Evolutionary conservation across 148 eudicot genomes (phyloP).

Genomic region (Rhododendron griersonianum): DNA sequence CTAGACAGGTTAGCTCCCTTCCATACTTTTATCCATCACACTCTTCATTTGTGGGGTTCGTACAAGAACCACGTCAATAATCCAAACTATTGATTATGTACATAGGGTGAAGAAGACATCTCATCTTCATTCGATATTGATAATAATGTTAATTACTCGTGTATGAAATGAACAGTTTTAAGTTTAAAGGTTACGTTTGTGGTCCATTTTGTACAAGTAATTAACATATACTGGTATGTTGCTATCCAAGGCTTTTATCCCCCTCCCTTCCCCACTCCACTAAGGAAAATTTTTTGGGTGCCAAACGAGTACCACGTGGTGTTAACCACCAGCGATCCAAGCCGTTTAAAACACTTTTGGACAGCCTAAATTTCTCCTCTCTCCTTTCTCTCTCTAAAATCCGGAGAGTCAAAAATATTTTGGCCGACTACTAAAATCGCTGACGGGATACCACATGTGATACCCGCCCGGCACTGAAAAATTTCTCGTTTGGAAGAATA

Average conservation of each 20-base stretch:
- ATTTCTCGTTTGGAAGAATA: background rate
- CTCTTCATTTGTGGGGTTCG: background rate
- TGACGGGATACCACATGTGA: accelerated
- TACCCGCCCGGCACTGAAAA: background rate
- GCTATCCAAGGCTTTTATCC: too few species aligned
- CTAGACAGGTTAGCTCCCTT: background rate
- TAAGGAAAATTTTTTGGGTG: too few species aligned
- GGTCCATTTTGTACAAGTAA: background rate
- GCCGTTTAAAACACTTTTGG: too few species aligned
- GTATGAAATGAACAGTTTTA: too few species aligned
- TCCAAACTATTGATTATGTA: background rate
- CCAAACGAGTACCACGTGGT: too few species aligned
- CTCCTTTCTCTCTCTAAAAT: too few species aligned
- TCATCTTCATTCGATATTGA: background rate
- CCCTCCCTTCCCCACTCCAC: too few species aligned
- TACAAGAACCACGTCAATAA: background rate
- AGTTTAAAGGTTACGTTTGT: background rate
- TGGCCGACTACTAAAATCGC: too few species aligned
- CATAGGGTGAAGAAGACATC: background rate
- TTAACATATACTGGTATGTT: too few species aligned
- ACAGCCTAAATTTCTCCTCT: too few species aligned
- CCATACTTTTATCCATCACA: background rate
- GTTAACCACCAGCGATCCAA: accelerated
- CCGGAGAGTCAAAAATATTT: too few species aligned
- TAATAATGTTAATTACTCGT: too few species aligned